Conservation (phyloP, 1,284 basidiomycete genomes). For the Ganoderma lucidum region DNA sequence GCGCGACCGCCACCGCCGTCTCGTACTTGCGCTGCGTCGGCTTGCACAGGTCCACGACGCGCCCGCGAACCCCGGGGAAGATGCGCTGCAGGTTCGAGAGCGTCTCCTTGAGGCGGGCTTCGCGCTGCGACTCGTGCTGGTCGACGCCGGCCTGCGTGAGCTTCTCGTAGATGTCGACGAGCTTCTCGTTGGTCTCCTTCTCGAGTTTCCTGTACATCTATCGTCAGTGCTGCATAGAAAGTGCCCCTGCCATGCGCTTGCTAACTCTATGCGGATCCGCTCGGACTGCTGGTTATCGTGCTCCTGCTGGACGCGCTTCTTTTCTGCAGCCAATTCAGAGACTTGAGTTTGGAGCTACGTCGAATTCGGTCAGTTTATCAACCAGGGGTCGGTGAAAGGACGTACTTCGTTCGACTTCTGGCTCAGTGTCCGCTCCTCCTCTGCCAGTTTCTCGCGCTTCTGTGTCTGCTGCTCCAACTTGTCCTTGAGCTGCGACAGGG, state of each 20-base stretch:
- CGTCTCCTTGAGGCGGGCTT: slow-evolving; percentile 87
- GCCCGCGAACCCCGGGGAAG: slow-evolving; percentile 93
- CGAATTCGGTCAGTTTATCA: neutral
- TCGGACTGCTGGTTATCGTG: slow-evolving; percentile 81
- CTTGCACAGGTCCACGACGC: slow-evolving; percentile 93
- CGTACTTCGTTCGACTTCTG: slow-evolving; percentile 69
- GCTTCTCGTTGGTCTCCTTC: slow-evolving; percentile 90
- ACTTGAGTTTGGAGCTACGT: slow-evolving; percentile 71
- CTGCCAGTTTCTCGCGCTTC: slow-evolving; percentile 66
- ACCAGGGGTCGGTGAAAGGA: neutral
- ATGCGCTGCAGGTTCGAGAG: slow-evolving; percentile 85
- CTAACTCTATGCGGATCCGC: slow-evolving; percentile 74
- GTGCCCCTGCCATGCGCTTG: slow-evolving; percentile 39
- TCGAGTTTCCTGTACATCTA: slow-evolving; percentile 74
- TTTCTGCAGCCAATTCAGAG: slow-evolving; percentile 57
- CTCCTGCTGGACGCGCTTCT: slow-evolving; percentile 70
- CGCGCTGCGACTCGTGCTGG: slow-evolving; percentile 86
- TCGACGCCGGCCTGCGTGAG: slow-evolving; percentile 91
- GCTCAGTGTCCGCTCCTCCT: slow-evolving; percentile 64
- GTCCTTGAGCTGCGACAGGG: slow-evolving; percentile 71
- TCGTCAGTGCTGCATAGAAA: neutral
- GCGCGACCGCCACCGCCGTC: slow-evolving; percentile 91
- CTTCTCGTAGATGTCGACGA: slow-evolving; percentile 85
- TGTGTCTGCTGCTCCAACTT: slow-evolving; percentile 74
- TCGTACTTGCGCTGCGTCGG: slow-evolving; percentile 95